These are phyloP conservation scores for Fonsecaea erecta DNA, from an alignment of 2,329 filamentous ascomycete species.

Conservation along the genomic window DNA sequence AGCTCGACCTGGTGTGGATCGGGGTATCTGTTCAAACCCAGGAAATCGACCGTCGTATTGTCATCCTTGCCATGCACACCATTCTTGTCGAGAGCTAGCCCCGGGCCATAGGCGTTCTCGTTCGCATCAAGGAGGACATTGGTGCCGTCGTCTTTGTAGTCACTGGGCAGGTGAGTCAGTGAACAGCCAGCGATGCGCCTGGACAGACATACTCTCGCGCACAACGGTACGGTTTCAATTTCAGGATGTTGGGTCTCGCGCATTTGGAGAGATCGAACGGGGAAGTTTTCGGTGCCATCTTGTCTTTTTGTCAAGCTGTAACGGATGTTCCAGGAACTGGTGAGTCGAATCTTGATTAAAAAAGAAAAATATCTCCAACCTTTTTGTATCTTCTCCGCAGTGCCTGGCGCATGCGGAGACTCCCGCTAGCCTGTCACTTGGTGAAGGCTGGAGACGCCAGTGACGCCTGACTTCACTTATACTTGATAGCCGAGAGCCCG, in stretches of 20 bases:
- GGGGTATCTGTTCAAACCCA: conserved; percentile 89
- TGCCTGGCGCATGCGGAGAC: background rate
- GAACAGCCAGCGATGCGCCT: conserved; percentile 1
- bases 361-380: conserved; percentile 5
- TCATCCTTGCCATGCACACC: conserved; percentile 45
- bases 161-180: conserved; percentile 60
- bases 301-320: background rate
- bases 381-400: conserved; percentile 14
- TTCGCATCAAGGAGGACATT: conserved; percentile 97
- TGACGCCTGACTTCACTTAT: background rate
- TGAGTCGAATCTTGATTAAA: background rate
- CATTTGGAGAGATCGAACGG: conserved; percentile 75
- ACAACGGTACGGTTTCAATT: conserved; percentile 78
- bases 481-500: background rate
- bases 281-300: conserved; percentile 42
- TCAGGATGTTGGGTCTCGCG: conserved; percentile 75
- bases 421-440: background rate
- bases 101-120: conserved; percentile 93
- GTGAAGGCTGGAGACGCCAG: background rate
- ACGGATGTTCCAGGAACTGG: background rate
- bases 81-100: conserved; percentile 61
- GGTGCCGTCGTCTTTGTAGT: conserved; percentile 98
- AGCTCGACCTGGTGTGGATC: conserved; percentile 90
- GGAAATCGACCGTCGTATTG: conserved; percentile 70
- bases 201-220: conserved; percentile 70